A percentile compares a stretch with the other conserved stretches of the same genome.
Conservation (phyloP, 2,329 filamentous ascomycete genomes). For the Trichophyton schoenleinii region DNA sequence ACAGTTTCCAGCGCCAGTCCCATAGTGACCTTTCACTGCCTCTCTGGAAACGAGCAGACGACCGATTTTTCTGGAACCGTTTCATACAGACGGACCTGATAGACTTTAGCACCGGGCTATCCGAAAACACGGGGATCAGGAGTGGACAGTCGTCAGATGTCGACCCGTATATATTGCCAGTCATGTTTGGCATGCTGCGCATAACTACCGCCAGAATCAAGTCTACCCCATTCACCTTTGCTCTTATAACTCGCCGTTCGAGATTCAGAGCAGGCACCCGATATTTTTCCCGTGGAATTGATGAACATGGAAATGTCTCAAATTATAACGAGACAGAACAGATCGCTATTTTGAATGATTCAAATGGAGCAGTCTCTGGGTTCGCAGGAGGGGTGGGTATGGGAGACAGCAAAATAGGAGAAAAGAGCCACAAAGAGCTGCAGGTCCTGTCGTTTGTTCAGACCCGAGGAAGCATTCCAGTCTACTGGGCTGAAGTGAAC, state of each 20-base stretch:
- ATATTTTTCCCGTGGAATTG: slow-evolving; percentile 88
- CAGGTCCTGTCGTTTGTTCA: slow-evolving; percentile 93
- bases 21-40: slow-evolving; percentile 59
- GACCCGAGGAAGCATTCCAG: slow-evolving; percentile 87
- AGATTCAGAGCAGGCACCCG: slow-evolving; percentile 79
- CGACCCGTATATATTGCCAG: slow-evolving; percentile 86
- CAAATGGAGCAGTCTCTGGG: slow-evolving; percentile 58
- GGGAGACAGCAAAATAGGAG: slow-evolving; percentile 57
- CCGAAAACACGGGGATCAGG: slow-evolving; percentile 34
- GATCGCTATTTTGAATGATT: slow-evolving; percentile 77
- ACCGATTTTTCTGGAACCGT: slow-evolving; percentile 98
- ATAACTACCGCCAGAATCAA: slow-evolving; percentile 81
- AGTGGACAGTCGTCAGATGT: slow-evolving; percentile 54
- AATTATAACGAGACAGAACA: slow-evolving; percentile 99
- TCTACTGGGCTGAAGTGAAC: slow-evolving; percentile 95
- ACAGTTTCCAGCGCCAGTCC: slow-evolving; percentile 88
- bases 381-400: slow-evolving; percentile 66
- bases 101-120: slow-evolving; percentile 58
- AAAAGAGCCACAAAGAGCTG: slow-evolving; percentile 54
- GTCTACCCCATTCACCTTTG: slow-evolving; percentile 67
- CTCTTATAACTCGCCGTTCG: slow-evolving; percentile 78
- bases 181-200: slow-evolving; percentile 93
- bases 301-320: slow-evolving; percentile 87
- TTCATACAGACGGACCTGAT: slow-evolving; percentile 87
- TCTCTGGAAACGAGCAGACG: slow-evolving; percentile 83